A percentile compares a stretch with the other conserved stretches of the same genome.
These are phyloP conservation scores for Hemileccinum impolitum DNA, from an alignment of 768 basidiomycete genomes.

Conservation along the genomic window DNA sequence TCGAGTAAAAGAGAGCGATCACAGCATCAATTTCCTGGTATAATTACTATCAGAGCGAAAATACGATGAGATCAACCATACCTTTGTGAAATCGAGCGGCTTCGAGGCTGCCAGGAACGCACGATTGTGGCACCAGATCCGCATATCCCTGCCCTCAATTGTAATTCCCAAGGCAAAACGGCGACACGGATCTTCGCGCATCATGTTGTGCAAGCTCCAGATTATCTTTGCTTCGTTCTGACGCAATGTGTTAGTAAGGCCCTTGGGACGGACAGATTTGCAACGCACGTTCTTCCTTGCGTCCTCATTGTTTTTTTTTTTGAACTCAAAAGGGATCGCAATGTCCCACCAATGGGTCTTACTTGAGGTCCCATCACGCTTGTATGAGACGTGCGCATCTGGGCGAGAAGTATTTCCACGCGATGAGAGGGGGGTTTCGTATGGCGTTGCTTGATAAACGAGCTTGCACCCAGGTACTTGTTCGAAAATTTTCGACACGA, in stretches of 20 bases:
- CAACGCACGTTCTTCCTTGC: neutral
- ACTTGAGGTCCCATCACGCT: accelerated
- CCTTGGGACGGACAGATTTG: neutral
- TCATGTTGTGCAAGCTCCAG: constrained; percentile 25
- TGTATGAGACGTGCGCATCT: neutral
- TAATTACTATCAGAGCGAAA: neutral
- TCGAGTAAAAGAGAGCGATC: constrained; percentile 8
- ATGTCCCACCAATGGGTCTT: constrained; percentile 12
- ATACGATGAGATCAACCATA: neutral
- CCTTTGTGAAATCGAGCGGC: neutral
- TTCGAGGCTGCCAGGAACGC: neutral
- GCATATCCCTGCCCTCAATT: constrained; percentile 20
- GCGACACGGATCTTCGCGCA: constrained; percentile 26
- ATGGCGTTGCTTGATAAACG: neutral
- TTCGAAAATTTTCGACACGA: neutral
- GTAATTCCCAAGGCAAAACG: constrained; percentile 29
- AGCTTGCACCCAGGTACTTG: neutral
- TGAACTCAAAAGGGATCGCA: constrained; percentile 6
- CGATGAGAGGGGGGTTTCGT: neutral
- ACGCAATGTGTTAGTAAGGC: neutral
- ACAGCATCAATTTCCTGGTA: constrained; percentile 1
- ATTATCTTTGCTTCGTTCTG: constrained; percentile 22
- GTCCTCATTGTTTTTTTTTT: neutral
- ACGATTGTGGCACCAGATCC: constrained; percentile 24
- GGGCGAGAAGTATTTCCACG: constrained; percentile 4